phyloP scores from a whole-genome alignment of 2,329 filamentous ascomycete genomes.

The Phyllosticta citriasiana region DNA sequence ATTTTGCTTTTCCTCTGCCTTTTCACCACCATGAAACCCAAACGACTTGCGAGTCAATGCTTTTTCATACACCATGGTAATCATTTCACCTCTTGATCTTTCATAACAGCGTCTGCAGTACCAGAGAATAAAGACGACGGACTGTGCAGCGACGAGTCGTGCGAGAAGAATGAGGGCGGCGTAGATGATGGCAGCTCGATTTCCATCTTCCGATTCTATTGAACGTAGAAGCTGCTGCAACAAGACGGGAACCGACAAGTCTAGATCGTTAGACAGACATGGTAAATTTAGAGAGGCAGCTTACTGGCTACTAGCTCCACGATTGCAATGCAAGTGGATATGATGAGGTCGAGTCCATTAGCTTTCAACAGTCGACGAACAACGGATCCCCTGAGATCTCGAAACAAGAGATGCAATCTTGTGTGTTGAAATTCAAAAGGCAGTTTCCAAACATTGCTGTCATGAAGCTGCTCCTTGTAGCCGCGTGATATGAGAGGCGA shows the following conservation, averaged over 20 bases:
- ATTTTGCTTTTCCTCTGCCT: background rate
- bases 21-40: constrained; percentile 18
- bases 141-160: constrained; percentile 54
- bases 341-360: constrained; percentile 68
- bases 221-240: constrained; percentile 62
- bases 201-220: constrained; percentile 45
- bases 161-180: constrained; percentile 51
- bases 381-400: constrained; percentile 62
- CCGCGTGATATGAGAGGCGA: constrained; percentile 59
- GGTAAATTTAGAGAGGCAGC: constrained; percentile 12
- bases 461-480: constrained; percentile 54
- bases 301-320: constrained; percentile 49
- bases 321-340: constrained; percentile 55
- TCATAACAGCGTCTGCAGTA: constrained; percentile 78
- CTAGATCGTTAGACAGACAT: constrained; percentile 6
- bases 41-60: constrained; percentile 56
- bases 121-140: constrained; percentile 63
- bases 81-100: constrained; percentile 72
- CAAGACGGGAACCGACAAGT: constrained; percentile 50
- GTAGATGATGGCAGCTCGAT: constrained; percentile 52
- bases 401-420: constrained; percentile 63
- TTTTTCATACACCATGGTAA: constrained; percentile 77
- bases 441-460: constrained; percentile 73
- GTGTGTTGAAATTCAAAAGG: constrained; percentile 74
- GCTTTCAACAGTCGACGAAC: constrained; percentile 59